These are phyloP conservation scores for Pseudogymnoascus sp. DNA, from an alignment of 2,329 filamentous ascomycete species.

Conservation along the genomic window DNA sequence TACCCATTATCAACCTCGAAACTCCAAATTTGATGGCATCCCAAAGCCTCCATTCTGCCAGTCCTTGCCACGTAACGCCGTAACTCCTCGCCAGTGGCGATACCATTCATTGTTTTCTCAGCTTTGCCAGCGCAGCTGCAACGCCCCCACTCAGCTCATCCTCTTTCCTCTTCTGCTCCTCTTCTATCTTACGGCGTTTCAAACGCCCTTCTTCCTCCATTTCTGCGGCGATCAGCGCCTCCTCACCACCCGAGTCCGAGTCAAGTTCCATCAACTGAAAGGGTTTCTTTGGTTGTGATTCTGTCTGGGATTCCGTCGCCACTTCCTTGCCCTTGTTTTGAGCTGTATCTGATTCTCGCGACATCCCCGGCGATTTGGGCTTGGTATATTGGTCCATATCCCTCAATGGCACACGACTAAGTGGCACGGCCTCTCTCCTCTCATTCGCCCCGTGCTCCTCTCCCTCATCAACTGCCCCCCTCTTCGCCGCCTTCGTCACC, in stretches of 20 bases:
- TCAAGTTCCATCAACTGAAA: slow-evolving; percentile 27
- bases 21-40: neutral
- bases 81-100: neutral
- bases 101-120: slow-evolving; percentile 39
- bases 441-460: slow-evolving; percentile 33
- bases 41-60: neutral
- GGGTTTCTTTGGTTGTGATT: slow-evolving; percentile 23
- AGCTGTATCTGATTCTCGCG: slow-evolving; percentile 8
- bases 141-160: slow-evolving; percentile 50
- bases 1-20: neutral
- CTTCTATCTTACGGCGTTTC: slow-evolving; percentile 19
- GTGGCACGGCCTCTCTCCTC: slow-evolving; percentile 23
- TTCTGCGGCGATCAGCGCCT: slow-evolving; percentile 42
- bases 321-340: slow-evolving; percentile 1
- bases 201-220: slow-evolving; percentile 35
- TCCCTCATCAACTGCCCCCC: slow-evolving; percentile 26
- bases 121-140: slow-evolving; percentile 52
- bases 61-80: neutral
- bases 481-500: slow-evolving; percentile 60
- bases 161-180: slow-evolving; percentile 29
- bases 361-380: neutral
- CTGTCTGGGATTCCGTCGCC: slow-evolving; percentile 6
- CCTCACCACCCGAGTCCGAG: slow-evolving; percentile 34
- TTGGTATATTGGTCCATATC: slow-evolving; percentile 18
- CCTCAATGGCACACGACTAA: slow-evolving; percentile 25